Evolutionary conservation across 1,139 yeast species (phyloP), one percentile per base, ranked within the genome.

Genomic region (Candida pseudocylindracea): DNA sequence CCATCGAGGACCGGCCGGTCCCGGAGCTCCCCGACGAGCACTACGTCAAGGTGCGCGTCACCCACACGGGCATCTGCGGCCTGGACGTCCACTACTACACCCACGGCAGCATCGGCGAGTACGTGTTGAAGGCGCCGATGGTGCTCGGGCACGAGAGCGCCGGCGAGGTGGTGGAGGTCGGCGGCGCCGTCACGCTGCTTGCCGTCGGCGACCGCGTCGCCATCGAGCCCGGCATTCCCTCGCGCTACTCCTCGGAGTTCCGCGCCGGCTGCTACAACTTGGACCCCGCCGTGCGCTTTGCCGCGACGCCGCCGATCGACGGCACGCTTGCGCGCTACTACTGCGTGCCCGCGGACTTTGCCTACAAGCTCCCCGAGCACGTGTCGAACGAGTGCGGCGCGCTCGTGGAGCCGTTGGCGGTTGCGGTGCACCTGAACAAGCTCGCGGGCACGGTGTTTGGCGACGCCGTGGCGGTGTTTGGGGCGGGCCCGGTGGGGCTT

Each of bases 401-500:
- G 2, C 53, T 81, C 49, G 78, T 76, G 29, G 95, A 83, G 55
- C 95, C 95, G 29, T 57, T 81, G 43, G 63, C 80, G 25, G 94
- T 83, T 31, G 93, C 80, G 29, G 80, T 83, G 9, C 93, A 80
- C 43, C 88, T 88, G 4, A 63, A 72, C 37, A 75, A 72, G 49
- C 60, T 70, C 36, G 79, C 76, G n/a, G 62, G 61, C 27, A 57
- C 78, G 35, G 60, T 55, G 31, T 69, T 76, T 40, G 92, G 91
- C 38, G 91, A 79, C 39, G 59, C 65, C 10, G 79, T 74, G 24
- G 72, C 72, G 29, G 76, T 83, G 4, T 75, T 78, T 42, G 95
- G 95, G 33, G 94, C 93, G 26, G 95, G 95, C 10, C 94, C 95
- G 8, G 88, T 83, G 38, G 95, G 95, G 28, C 54, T 83, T 33